Percentiles rank a stretch among this genome's conserved stretches.
Conservation (phyloP, 176 grass and related monocot species). For the Triticum dicoccoides region DNA sequence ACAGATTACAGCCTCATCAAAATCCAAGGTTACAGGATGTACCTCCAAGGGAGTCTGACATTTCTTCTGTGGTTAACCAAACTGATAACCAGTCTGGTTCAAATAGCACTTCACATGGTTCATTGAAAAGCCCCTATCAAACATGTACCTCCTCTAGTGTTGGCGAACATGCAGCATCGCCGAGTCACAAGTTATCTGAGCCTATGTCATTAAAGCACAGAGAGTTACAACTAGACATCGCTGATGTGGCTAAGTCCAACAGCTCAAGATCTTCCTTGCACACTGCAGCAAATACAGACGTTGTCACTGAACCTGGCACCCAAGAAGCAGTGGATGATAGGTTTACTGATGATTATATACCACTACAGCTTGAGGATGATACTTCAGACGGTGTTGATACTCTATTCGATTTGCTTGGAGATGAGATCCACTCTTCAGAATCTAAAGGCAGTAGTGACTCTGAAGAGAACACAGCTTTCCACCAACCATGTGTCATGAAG, state of each 20-base stretch:
- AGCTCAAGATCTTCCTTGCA: slow-evolving; percentile 23
- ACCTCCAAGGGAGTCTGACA: slow-evolving; percentile 21
- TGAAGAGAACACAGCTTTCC: slow-evolving; percentile 26
- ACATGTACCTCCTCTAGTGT: slow-evolving; percentile 44
- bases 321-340: slow-evolving; percentile 32
- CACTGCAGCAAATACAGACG: slow-evolving; percentile 21
- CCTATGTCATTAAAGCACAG: neutral
- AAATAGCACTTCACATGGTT: slow-evolving; percentile 41
- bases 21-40: slow-evolving; percentile 25
- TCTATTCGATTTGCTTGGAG: slow-evolving; percentile 33
- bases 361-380: slow-evolving; percentile 32
- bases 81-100: slow-evolving; percentile 42
- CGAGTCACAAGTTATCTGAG: slow-evolving; percentile 17
- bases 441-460: slow-evolving; percentile 35
- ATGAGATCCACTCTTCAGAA: slow-evolving; percentile 33
- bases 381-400: slow-evolving; percentile 35
- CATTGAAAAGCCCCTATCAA: slow-evolving; percentile 40
- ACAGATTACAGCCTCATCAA: slow-evolving; percentile 30
- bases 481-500: slow-evolving; percentile 12
- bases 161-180: slow-evolving; percentile 15
- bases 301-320: neutral
- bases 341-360: slow-evolving; percentile 50
- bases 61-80: slow-evolving; percentile 37
- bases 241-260: slow-evolving; percentile 32
- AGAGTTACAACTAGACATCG: slow-evolving; percentile 13